Base-by-base conservation (phyloP, 1,139 yeast species). In the Zygosaccharomyces pseudobailii region DNA sequence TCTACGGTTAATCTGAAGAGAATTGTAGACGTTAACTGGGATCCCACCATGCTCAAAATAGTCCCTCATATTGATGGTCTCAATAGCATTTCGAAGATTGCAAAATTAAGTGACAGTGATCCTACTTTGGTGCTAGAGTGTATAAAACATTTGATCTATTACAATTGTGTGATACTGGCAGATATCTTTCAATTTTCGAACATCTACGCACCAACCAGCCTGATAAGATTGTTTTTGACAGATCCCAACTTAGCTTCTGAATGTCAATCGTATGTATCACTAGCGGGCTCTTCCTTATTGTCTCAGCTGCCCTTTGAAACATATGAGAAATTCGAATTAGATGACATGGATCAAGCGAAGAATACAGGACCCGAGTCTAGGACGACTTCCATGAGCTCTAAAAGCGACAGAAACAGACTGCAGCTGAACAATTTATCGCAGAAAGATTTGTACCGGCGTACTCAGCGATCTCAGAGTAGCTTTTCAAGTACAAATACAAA, bases 1-100 rank as follows among this genome's bases (percentile, higher is more conserved):
- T 79, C 95, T 4, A 84, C 92, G 0, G 95, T 90, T 2, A 80
- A 82, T 47, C 69, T 90, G 32, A 74, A 75, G 34, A 72, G 79
- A 32, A 71, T 92, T 54, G 82, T 87, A 30, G 98, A 92, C 66
- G 85, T 85, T 5, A 86, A 87, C 58, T 92, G 98, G 97, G 98
- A 92, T 63, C 97, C 97, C 1, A 92, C 97, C 2, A 85, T 92
- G 94, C 73, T 88, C 37, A 84, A 85, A 55, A 86, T 92, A 30
- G 69, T 88, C 10, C 96, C 97, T 0, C 85, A 74, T 56, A 87
- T 92, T 40, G 80, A 94, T 61, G 98, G 99, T 1, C 73, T 89
- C 42, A 90, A 92, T 62, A 87, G 95, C 2, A 80, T 92, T 19
- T 76, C 80, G 36, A 77, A 79, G 50, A 90, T 94, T 35, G 80